A percentile compares a stretch with the other conserved stretches of the same genome.
These are phyloP conservation scores for Pleurotus djamor DNA, from an alignment of 768 basidiomycete genomes.

Conservation along the genomic window DNA sequence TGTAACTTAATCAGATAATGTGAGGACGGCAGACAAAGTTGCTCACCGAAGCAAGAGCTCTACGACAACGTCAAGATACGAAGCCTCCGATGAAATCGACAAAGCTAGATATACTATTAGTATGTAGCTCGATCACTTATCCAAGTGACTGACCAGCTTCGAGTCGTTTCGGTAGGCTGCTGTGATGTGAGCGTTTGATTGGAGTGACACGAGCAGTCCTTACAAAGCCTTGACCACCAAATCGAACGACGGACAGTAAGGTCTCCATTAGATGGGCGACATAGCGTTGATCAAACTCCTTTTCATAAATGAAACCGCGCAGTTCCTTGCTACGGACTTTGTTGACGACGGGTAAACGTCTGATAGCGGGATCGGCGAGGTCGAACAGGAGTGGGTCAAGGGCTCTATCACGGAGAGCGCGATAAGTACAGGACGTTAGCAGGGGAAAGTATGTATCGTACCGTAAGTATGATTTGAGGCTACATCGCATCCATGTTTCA, in stretches of 20 bases:
- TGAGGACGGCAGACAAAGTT: background rate
- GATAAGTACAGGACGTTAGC: background rate
- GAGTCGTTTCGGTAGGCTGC: conserved; percentile 59
- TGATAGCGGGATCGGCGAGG: conserved; percentile 69
- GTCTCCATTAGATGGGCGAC: conserved; percentile 74
- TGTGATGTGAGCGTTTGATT: conserved; percentile 64
- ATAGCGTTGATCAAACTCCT: conserved; percentile 75
- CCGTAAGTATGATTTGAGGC: conserved; percentile 89
- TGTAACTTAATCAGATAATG: background rate
- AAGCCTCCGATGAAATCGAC: conserved; percentile 42
- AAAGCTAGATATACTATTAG: conserved; percentile 28
- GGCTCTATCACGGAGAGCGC: conserved; percentile 44
- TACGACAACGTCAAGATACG: conserved; percentile 76
- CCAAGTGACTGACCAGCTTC: conserved; percentile 44
- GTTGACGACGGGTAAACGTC: conserved; percentile 42
- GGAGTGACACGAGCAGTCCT: conserved; percentile 66
- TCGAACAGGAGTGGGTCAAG: conserved; percentile 86
- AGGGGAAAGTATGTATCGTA: conserved; percentile 26
- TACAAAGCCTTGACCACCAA: conserved; percentile 88
- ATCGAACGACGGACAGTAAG: conserved; percentile 73
- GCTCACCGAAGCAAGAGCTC: conserved; percentile 72
- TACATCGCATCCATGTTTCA: conserved; percentile 98
- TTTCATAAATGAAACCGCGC: conserved; percentile 65
- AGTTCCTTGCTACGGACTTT: conserved; percentile 67
- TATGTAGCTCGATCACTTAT: background rate